Percentiles rank a stretch among this genome's conserved stretches.
phyloP scores from a whole-genome alignment of 2,329 filamentous ascomycete genomes.

The Aspergillus awamori region DNA sequence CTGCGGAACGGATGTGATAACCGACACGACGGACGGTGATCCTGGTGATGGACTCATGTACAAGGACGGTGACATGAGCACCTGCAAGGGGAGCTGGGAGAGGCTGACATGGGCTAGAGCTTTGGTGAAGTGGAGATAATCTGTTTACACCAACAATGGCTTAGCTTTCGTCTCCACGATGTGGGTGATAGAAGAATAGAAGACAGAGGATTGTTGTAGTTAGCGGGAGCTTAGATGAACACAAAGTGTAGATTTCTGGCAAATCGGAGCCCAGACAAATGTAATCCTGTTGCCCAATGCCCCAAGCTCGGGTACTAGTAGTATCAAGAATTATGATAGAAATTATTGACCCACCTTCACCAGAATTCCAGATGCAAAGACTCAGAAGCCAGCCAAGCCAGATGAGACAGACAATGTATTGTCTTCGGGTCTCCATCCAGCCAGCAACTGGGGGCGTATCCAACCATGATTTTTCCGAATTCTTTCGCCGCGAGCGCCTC shows the following conservation, averaged over 20 bases:
- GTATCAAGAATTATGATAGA: neutral
- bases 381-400: conserved; percentile 59
- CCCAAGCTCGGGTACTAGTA: neutral
- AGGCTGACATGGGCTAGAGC: conserved; percentile 62
- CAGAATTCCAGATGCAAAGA: conserved; percentile 55
- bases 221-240: neutral
- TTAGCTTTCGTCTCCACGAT: neutral
- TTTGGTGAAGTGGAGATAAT: conserved; percentile 67
- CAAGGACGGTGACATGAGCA: conserved; percentile 53
- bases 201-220: neutral
- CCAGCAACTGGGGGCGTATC: conserved; percentile 47
- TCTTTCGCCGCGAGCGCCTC: conserved; percentile 11
- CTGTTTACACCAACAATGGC: conserved; percentile 36
- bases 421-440: conserved; percentile 54
- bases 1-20: conserved; percentile 58
- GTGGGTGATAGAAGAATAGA: neutral
- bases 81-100: conserved; percentile 63
- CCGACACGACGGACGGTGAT: conserved; percentile 52
- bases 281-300: neutral
- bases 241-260: neutral
- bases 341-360: conserved; percentile 51
- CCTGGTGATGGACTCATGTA: conserved; percentile 49
- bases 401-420: conserved; percentile 50
- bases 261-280: conserved; percentile 1
- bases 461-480: conserved; percentile 44